phyloP scores from a whole-genome alignment of 768 basidiomycete genomes.

The Clitopilus hobsonii region DNA sequence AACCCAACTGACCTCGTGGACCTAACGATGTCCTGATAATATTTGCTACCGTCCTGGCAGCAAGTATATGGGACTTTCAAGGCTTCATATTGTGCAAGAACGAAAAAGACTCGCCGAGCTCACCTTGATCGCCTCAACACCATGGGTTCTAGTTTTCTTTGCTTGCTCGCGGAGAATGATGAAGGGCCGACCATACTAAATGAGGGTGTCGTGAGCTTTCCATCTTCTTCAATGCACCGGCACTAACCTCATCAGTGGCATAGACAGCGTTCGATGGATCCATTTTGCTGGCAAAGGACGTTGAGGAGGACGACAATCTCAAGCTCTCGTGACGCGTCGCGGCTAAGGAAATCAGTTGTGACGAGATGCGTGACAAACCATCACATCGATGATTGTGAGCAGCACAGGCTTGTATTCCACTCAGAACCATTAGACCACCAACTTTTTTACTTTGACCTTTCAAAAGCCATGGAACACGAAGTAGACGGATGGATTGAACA shows the following conservation, averaged over 20 bases:
- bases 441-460: conserved; percentile 21
- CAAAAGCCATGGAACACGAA: conserved; percentile 60
- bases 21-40: conserved; percentile 94
- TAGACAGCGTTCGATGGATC: conserved; percentile 67
- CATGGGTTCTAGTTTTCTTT: conserved; percentile 89
- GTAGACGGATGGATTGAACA: conserved; percentile 97
- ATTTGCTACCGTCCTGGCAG: conserved; percentile 89
- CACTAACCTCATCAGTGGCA: conserved; percentile 74
- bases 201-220: conserved; percentile 9
- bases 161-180: conserved; percentile 94
- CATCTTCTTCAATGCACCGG: neutral
- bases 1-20: conserved; percentile 62
- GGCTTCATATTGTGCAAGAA: conserved; percentile 6
- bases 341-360: conserved; percentile 24
- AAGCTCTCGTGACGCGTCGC: conserved; percentile 27
- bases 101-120: conserved; percentile 8
- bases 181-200: conserved; percentile 91
- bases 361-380: conserved; percentile 23
- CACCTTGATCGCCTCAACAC: conserved; percentile 93
- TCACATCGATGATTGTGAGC: conserved; percentile 24
- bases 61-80: conserved; percentile 85
- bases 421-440: conserved; percentile 23
- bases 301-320: neutral
- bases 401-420: conserved; percentile 25
- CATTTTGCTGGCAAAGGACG: conserved; percentile 23